Evolutionary conservation across 1,139 yeast species (phyloP), one percentile per base, ranked within the genome.

Genomic region (Pichia sp.): DNA sequence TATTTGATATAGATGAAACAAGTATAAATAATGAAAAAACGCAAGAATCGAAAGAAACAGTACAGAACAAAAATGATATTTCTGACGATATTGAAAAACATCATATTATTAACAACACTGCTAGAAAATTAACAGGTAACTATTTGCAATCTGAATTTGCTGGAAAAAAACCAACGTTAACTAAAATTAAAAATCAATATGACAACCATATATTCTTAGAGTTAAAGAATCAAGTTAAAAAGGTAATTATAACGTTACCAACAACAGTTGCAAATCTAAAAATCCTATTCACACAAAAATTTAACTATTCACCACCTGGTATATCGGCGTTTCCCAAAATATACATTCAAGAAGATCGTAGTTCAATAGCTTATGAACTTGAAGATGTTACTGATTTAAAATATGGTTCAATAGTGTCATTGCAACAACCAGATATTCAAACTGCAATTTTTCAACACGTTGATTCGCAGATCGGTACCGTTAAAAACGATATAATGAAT

Each of bases 241-340:
- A 85, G 62, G 81, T 79, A 1, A 43, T 51, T 2, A 31, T 66
- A 2, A 47, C 45, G 11, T 49, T 63, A 18, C 69, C 69, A 3
- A 59, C 62, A 2, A 61, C 67, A 2, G 63, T 82, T 0, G 71
- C 77, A 2, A 67, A 73, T 7, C 65, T 91, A 44, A 75, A 95
- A 48, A 73, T 89, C 1, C 69, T 87, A 34, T 93, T 91, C 65
- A 88, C 90, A 27, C 96, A 91, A 62, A 87, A 83, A 62, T 91
- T 90, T 70, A 89, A 95, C 1, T 88, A 85, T 63, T 78, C 93
- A 0, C 95, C 95, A 0, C 51, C 58, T 3, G 60, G 57, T 14
- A 51, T 57, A 7, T 85, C 88, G 0, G 25, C 55, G 1, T 89
- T 89, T 60, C 97, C 99, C 0, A 87, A 82, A n/a, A 80, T 93